Conservation (phyloP, 306 rosid genomes). For the Quercus parvula region DNA sequence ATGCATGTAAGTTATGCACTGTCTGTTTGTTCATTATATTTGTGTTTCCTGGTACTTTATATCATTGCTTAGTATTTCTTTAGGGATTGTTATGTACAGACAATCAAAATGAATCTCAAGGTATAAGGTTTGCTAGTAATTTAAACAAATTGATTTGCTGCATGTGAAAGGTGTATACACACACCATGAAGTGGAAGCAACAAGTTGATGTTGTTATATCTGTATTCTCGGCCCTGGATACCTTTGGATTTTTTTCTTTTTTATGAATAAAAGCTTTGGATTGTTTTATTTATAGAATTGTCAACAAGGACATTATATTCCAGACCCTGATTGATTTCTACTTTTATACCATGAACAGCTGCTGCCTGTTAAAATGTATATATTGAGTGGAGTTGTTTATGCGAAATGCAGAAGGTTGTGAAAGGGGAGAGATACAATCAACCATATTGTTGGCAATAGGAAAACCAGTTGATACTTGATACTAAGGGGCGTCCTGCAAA, state of each 20-base stretch:
- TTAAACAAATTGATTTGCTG: background rate
- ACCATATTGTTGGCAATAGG: background rate
- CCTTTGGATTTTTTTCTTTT: background rate
- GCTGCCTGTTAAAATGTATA: background rate
- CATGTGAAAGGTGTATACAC: background rate
- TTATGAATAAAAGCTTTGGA: background rate
- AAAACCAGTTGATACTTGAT: background rate
- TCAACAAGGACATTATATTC: background rate
- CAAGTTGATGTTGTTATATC: background rate
- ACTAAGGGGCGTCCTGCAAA: background rate
- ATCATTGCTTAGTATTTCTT: background rate
- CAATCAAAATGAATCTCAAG: background rate
- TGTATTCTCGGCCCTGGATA: background rate
- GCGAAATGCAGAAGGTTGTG: background rate
- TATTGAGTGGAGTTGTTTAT: background rate
- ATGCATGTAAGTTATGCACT: slow-evolving; percentile 11
- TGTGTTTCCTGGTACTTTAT: background rate
- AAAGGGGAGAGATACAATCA: background rate
- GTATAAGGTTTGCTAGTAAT: too few species aligned
- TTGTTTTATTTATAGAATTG: background rate
- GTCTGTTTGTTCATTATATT: background rate
- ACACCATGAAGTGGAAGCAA: background rate
- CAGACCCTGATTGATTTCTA: background rate
- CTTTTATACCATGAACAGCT: background rate
- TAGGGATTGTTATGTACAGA: too few species aligned